These are phyloP conservation scores for Patellifolia procumbens DNA, from an alignment of 179 eudicot species.

Conservation along the genomic window DNA sequence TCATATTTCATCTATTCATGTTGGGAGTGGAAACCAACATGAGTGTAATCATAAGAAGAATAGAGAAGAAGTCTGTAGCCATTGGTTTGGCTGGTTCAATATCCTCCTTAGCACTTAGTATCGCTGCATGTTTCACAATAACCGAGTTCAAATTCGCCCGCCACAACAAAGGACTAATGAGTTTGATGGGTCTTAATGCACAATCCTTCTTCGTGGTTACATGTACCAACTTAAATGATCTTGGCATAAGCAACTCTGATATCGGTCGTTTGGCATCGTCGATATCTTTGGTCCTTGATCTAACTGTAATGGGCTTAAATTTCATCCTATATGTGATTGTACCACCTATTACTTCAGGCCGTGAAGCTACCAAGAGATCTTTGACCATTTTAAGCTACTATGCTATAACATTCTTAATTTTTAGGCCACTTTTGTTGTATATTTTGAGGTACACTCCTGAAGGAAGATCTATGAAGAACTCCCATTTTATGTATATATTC, in stretches of 20 bases:
- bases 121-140: background rate
- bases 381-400: background rate
- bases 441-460: background rate
- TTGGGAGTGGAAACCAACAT: slow-evolving; percentile 33
- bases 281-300: slow-evolving; percentile 5
- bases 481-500: slow-evolving; percentile 17
- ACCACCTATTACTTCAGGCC: background rate
- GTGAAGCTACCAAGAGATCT: background rate
- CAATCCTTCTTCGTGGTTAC: slow-evolving; percentile 30
- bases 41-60: slow-evolving; percentile 6
- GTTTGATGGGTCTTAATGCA: slow-evolving; percentile 6
- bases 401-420: background rate
- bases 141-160: background rate
- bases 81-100: slow-evolving; percentile 7
- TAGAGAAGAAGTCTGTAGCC: background rate
- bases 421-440: slow-evolving; percentile 15
- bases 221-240: slow-evolving; percentile 27
- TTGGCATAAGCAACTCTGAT: slow-evolving; percentile 27
- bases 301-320: background rate
- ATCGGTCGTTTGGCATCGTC: slow-evolving; percentile 28
- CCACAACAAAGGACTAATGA: background rate
- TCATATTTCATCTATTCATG: slow-evolving; percentile 23
- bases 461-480: background rate
- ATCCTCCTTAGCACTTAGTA: background rate
- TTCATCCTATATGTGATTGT: background rate